Conservation (phyloP, 495 filamentous ascomycete species). For the Hypoxylon fuscum region DNA sequence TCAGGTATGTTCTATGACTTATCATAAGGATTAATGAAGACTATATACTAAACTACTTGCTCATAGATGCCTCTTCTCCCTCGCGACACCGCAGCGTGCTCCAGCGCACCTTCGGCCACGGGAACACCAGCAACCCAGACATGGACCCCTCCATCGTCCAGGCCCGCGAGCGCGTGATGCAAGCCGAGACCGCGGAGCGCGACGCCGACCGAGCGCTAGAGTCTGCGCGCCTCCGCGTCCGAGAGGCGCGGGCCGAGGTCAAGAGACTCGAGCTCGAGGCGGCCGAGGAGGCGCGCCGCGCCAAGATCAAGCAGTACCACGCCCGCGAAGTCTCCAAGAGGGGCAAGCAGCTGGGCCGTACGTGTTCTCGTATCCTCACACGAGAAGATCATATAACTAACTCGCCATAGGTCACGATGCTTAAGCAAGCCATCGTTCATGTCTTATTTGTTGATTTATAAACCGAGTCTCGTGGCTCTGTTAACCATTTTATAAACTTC, state of each 20-base stretch:
- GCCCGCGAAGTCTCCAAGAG: constrained; percentile 70
- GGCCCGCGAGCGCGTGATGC: constrained; percentile 65
- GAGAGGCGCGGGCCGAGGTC: constrained; percentile 69
- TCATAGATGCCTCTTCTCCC: constrained; percentile 30
- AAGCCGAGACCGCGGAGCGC: constrained; percentile 66
- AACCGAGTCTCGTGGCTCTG: no score
- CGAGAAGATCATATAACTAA: constrained; percentile 2
- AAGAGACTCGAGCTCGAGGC: constrained; percentile 70
- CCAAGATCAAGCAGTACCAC: constrained; percentile 73
- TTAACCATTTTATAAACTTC: not conserved
- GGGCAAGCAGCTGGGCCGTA: constrained; percentile 71
- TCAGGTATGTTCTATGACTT: constrained; percentile 31
- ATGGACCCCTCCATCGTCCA: constrained; percentile 67
- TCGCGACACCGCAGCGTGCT: constrained; percentile 48
- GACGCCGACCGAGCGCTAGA: constrained; percentile 70
- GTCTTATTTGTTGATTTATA: not conserved
- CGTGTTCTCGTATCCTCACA: constrained; percentile 37
- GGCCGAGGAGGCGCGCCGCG: constrained; percentile 64
- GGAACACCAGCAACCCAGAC: constrained; percentile 43
- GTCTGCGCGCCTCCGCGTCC: constrained; percentile 63
- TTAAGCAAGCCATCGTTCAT: not conserved
- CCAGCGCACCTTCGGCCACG: constrained; percentile 56
- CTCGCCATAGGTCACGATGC: constrained; percentile 21
- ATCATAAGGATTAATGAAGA: constrained; percentile 8
- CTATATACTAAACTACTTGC: not conserved